phyloP scores from a whole-genome alignment of 306 rosid species.

The Cucurbita moschata region DNA sequence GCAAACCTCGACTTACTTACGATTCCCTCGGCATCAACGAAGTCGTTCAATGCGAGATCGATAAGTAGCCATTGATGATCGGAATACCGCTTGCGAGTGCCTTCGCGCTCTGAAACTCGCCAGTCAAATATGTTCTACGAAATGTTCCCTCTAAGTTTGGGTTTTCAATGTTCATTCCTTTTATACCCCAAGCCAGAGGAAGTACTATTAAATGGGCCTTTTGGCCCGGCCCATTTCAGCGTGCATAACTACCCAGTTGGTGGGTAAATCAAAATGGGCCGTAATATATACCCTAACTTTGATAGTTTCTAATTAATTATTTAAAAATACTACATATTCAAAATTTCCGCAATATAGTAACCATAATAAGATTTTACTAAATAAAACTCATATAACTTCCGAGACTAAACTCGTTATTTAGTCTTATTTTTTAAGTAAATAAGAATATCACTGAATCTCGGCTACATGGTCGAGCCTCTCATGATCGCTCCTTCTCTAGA shows the following conservation, averaged over 20 bases:
- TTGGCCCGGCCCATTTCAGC: background rate
- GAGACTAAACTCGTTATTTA: too few relatives aligned
- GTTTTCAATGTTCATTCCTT: background rate
- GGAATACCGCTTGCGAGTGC: background rate
- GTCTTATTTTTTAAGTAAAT: too few relatives aligned
- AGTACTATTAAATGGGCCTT: background rate
- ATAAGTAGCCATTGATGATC: background rate
- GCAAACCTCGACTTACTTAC: background rate
- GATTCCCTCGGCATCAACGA: background rate
- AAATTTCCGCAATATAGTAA: too few relatives aligned
- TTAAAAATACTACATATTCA: too few relatives aligned
- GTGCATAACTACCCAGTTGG: background rate
- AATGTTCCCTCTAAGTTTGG: background rate
- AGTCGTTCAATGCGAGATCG: background rate
- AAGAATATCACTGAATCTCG: too few relatives aligned
- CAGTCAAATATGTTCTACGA: background rate
- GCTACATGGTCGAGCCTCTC: too few relatives aligned
- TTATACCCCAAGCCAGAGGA: background rate
- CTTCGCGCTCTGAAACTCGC: background rate
- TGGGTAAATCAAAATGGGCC: background rate
- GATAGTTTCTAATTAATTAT: too few relatives aligned
- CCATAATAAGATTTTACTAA: too few relatives aligned
- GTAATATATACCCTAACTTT: too few relatives aligned
- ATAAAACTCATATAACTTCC: too few relatives aligned
- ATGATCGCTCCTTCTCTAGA: too few relatives aligned